phyloP scores from a whole-genome alignment of 1,284 basidiomycete species.

The Abortiporus biennis region DNA sequence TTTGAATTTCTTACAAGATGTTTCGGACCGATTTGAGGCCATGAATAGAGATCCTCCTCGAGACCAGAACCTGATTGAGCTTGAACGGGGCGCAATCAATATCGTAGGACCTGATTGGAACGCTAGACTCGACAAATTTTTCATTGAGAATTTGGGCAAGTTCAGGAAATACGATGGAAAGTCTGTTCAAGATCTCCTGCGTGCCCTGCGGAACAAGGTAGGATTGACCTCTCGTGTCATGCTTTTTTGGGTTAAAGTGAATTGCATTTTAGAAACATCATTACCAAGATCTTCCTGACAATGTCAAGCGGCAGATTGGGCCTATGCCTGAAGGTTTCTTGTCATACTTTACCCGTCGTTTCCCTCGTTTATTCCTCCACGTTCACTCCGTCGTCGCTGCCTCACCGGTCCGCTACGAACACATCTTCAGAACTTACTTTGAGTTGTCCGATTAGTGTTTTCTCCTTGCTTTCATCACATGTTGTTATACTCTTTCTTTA shows the following conservation, averaged over 20 bases:
- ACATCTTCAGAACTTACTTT: constrained; percentile 85
- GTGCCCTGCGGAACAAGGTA: constrained; percentile 94
- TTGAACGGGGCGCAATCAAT: constrained; percentile 65
- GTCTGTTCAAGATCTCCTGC: constrained; percentile 86
- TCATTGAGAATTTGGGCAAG: constrained; percentile 93
- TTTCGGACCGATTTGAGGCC: constrained; percentile 96
- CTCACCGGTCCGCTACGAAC: constrained; percentile 65
- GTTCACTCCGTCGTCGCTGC: constrained; percentile 78
- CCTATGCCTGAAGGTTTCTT: constrained; percentile 91
- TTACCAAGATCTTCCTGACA: constrained; percentile 92
- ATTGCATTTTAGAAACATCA: constrained; percentile 96
- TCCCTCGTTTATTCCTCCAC: constrained; percentile 87
- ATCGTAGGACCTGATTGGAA: constrained; percentile 91
- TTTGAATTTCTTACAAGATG: constrained; percentile 91
- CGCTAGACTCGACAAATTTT: constrained; percentile 77
- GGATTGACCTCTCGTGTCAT: too few species aligned
- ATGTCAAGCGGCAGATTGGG: constrained; percentile 83
- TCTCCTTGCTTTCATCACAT: too few species aligned
- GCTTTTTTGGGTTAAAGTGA: too few species aligned
- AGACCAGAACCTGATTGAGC: constrained; percentile 66
- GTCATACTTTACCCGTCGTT: constrained; percentile 89
- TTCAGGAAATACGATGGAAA: constrained; percentile 93
- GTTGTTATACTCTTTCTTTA: too few species aligned
- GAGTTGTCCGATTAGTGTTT: constrained; percentile 37
- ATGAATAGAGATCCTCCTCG: constrained; percentile 86